Evolutionary conservation across 139 green algal genomes (phyloP), one percentile per base, ranked within the genome.

Genomic region (Desmodesmus armatus): DNA sequence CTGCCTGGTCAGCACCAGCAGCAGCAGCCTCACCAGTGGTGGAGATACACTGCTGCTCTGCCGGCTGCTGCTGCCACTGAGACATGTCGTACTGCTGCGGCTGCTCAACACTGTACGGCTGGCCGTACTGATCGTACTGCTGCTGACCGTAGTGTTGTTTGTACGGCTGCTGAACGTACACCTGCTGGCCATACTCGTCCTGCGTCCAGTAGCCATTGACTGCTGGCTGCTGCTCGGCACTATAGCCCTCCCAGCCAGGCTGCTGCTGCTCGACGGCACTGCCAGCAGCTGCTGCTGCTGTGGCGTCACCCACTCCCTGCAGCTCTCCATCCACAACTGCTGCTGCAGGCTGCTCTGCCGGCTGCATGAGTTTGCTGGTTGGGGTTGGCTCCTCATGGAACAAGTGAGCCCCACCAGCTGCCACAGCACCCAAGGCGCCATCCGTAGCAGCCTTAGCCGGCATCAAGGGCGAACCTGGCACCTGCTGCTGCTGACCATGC

Each of bases 1-100:
- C 43, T 65, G 29, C 37, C 21, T 62, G 19, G 11, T 79, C 11
- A 13, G 0, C 71, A 17, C 0, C 41, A 37, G 41, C 7, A n/a
- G n/a, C n/a, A n/a, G n/a, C n/a, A n/a, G n/a, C n/a, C n/a, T n/a
- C n/a, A n/a, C n/a, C n/a, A n/a, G n/a, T n/a, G n/a, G n/a, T n/a
- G n/a, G n/a, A n/a, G n/a, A n/a, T n/a, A 31, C 31, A 37, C 71
- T 83, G 76, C 76, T 83, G 29, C 76, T 83, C 51, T 17, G 31
- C 35, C 63, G 40, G 63, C 29, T 41, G 31, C 31, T 72, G 63
- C 63, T 79, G 40, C 47, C 47, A 55, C 13, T 55, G 47, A 55
- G 9, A 55, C 47, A 7, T 55, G 47, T 13, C 25, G 0, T 17
- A 17, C 70, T 60, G 41, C 3, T 58, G 40, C 33, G 40, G 69